Base-by-base conservation (phyloP, 257 asterid genomes). In the Datura wrightii region DNA sequence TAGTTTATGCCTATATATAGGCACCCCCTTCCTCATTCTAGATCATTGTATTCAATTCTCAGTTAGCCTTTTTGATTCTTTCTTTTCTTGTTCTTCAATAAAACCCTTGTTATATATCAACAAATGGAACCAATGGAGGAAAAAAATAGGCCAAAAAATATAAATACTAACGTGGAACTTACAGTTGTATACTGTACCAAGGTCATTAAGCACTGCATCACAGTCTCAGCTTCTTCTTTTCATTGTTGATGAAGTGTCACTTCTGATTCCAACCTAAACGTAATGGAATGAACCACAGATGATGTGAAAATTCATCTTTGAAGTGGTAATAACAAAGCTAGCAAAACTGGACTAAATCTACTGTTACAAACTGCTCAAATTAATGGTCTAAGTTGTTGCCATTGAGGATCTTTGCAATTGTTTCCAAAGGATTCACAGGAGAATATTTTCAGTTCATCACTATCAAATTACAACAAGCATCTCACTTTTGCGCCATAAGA, bases 391-490 rank as follows among this genome's bases (percentile, higher is more conserved):
- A 90, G 90, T 94, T 93, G 93, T 94, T 24, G 99, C 98, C 97
- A 94, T 86, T 96, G 99, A 89, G 99, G 99, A 90, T 96, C 99
- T 89, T 94, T 94, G 85, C 99, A 96, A 50, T 95, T 94, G 86
- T 96, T 94, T 69, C 98, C 99, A 86, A 96, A 96, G 2, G 98
- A 97, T 91, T 96, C 99, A 65, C 98, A 93, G 5, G 95, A 89
- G 85, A 96, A 96, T 15, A 94, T 89, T 89, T 91, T 92, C 86
- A 94, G 82, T 85, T 96, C 99, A 79, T 91, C 99, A 92, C 99
- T 96, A 81, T 79, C 79, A 79, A 41, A 71, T 50, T 31, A 83
- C 63, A 78, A 52, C 44, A 78, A 78, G 48, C 11, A 78, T 78
- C 48, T 52, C 82, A 78, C 19, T 52, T 24, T 31, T 78, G 60